Evolutionary conservation across 306 rosid genomes (phyloP).

Genomic region (Canavalia ensiformis): DNA sequence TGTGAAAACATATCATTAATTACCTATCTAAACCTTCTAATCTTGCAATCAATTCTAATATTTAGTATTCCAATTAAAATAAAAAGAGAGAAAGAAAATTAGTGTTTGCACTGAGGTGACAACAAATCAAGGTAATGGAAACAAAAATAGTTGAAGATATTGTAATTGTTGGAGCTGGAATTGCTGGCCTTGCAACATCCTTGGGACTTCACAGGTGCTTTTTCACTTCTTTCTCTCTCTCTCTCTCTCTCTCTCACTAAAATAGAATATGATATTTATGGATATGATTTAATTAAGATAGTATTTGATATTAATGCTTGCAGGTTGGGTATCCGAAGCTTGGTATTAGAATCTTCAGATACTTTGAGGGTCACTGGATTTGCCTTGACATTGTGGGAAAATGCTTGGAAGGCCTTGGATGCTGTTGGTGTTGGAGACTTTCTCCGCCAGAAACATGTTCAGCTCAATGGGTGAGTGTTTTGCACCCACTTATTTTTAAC

Average conservation of each 20-base stretch:
- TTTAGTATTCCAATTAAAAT: too few species aligned
- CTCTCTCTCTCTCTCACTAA: neutral
- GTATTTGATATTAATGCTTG: neutral
- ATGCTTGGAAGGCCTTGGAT: conserved; percentile 89
- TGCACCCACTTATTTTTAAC: neutral
- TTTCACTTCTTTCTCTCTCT: neutral
- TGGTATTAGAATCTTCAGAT: conserved; percentile 74
- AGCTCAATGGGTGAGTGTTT: conserved; percentile 55
- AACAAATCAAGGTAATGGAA: conserved; percentile 39
- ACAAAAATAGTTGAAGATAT: conserved; percentile 51
- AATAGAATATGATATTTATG: neutral
- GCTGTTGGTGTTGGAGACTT: conserved; percentile 65
- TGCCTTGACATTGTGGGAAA: conserved; percentile 68
- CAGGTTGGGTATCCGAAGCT: conserved; percentile 70
- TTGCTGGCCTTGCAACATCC: conserved; percentile 78
- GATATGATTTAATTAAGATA: neutral
- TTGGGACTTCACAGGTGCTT: conserved; percentile 65
- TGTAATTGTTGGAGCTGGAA: conserved; percentile 87
- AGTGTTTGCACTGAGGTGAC: neutral
- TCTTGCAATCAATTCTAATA: too few species aligned
- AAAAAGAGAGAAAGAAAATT: too few species aligned
- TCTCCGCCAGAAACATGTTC: conserved; percentile 64
- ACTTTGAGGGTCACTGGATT: conserved; percentile 69
- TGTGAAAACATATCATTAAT: neutral
- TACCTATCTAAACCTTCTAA: too few species aligned